A percentile compares a stretch with the other conserved stretches of the same genome.
These are phyloP conservation scores for Tricholoma hemisulphureum DNA, from an alignment of 768 basidiomycete species.

Conservation along the genomic window DNA sequence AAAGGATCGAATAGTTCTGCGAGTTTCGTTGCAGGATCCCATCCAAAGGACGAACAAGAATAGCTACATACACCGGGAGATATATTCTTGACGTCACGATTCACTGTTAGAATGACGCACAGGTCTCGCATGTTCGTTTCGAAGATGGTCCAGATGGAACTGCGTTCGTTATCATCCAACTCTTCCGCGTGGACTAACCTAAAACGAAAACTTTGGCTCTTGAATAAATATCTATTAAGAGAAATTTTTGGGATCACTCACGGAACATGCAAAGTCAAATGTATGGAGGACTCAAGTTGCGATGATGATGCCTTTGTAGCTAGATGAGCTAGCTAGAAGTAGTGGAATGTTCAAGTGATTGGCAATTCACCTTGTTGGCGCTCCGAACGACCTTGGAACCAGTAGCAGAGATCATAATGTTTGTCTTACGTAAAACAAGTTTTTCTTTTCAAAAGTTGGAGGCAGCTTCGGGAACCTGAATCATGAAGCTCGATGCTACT, in stretches of 20 bases:
- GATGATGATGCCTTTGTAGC: conserved; percentile 12
- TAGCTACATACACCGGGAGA: conserved; percentile 39
- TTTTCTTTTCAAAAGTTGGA: too few relatives aligned
- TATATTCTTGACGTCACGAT: neutral
- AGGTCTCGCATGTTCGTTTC: conserved; percentile 57
- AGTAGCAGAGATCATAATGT: neutral
- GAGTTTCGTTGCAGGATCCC: conserved; percentile 55
- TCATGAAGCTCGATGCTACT: conserved; percentile 92
- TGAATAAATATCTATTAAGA: neutral
- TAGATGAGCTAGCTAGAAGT: neutral
- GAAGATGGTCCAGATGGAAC: conserved; percentile 51
- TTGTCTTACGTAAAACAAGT: neutral
- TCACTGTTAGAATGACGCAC: conserved; percentile 35
- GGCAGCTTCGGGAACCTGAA: conserved; percentile 7
- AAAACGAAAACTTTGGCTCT: neutral
- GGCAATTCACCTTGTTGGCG: conserved; percentile 15
- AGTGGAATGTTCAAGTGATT: neutral
- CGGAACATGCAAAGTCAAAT: conserved; percentile 5
- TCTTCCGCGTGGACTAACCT: conserved; percentile 24
- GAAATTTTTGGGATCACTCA: conserved; percentile 1
- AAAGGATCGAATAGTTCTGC: conserved; percentile 57
- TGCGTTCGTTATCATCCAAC: conserved; percentile 35
- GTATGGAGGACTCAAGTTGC: conserved; percentile 9
- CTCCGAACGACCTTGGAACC: conserved; percentile 10
- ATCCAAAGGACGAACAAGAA: conserved; percentile 58